A percentile compares a stretch with the other conserved stretches of the same genome.
Evolutionary conservation across 176 grass and related monocot species (phyloP).

Genomic region (Melocanna baccifera): DNA sequence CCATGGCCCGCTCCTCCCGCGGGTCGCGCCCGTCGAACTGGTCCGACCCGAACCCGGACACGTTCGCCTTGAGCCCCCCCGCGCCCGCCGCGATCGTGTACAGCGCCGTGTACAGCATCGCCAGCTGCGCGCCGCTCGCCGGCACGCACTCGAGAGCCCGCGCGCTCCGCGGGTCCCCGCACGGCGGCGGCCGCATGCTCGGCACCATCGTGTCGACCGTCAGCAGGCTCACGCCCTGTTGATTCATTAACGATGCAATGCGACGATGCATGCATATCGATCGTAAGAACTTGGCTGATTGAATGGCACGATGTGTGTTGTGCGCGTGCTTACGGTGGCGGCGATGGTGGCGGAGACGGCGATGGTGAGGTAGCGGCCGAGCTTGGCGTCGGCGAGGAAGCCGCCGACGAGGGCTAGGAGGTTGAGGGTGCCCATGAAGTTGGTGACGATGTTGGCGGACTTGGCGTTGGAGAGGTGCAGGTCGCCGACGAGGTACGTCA

Average conservation of each 20-base stretch:
- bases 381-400: slow-evolving; percentile 60
- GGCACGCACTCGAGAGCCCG: slow-evolving; percentile 16
- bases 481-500: slow-evolving; percentile 62
- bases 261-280: too few species aligned
- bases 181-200: neutral
- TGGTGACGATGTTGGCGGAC: slow-evolving; percentile 63
- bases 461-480: slow-evolving; percentile 51
- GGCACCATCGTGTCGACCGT: slow-evolving; percentile 21
- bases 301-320: too few species aligned
- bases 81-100: slow-evolving; percentile 49
- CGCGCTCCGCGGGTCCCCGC: neutral
- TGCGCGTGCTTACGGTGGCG: neutral
- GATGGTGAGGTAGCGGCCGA: slow-evolving; percentile 56
- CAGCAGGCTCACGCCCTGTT: slow-evolving; percentile 40
- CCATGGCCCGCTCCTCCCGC: slow-evolving; percentile 54
- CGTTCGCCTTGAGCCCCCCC: slow-evolving; percentile 62
- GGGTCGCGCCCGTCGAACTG: slow-evolving; percentile 51
- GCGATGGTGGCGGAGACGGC: slow-evolving; percentile 26
- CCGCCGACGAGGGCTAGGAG: slow-evolving; percentile 62
- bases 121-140: slow-evolving; percentile 41
- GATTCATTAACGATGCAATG: too few species aligned
- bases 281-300: too few species aligned
- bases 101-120: slow-evolving; percentile 45
- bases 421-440: slow-evolving; percentile 72
- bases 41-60: slow-evolving; percentile 60